phyloP scores from a whole-genome alignment of 352 stramenopile species.

The Thalassiosira sp. region DNA sequence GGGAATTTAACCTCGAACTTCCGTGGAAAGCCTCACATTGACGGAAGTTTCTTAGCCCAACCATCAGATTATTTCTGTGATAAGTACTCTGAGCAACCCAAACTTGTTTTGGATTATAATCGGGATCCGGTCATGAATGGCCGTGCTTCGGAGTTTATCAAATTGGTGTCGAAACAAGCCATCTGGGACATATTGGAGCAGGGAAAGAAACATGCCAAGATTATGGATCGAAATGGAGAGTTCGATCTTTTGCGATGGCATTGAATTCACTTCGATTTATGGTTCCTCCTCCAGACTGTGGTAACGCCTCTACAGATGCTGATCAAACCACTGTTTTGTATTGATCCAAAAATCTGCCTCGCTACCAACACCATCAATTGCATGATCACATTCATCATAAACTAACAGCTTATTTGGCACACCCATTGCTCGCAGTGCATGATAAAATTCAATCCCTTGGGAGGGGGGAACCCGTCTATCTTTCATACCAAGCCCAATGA shows the following conservation, averaged over 20 bases:
- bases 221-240: conserved; percentile 61
- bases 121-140: conserved; percentile 62
- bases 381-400: conserved; percentile 74
- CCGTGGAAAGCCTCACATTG: conserved; percentile 60
- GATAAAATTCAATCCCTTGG: conserved; percentile 88
- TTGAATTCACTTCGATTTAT: too few relatives aligned
- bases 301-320: conserved; percentile 78
- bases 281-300: too few relatives aligned
- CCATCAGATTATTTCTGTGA: conserved; percentile 58
- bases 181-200: conserved; percentile 76
- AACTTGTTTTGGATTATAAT: conserved; percentile 70
- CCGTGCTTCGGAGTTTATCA: conserved; percentile 62
- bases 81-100: conserved; percentile 22
- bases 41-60: conserved; percentile 74
- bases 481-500: conserved; percentile 90
- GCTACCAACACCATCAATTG: conserved; percentile 57
- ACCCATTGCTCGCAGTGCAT: conserved; percentile 82
- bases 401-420: conserved; percentile 84
- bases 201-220: conserved; percentile 61
- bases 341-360: conserved; percentile 78
- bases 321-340: conserved; percentile 81
- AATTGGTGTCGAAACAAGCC: conserved; percentile 63
- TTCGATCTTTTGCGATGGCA: conserved; percentile 39
- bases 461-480: conserved; percentile 87
- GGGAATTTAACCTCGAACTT: conserved; percentile 68